A percentile compares a stretch with the other conserved stretches of the same genome.
phyloP scores from a whole-genome alignment of 306 rosid species.

The Leucaena leucocephala region DNA sequence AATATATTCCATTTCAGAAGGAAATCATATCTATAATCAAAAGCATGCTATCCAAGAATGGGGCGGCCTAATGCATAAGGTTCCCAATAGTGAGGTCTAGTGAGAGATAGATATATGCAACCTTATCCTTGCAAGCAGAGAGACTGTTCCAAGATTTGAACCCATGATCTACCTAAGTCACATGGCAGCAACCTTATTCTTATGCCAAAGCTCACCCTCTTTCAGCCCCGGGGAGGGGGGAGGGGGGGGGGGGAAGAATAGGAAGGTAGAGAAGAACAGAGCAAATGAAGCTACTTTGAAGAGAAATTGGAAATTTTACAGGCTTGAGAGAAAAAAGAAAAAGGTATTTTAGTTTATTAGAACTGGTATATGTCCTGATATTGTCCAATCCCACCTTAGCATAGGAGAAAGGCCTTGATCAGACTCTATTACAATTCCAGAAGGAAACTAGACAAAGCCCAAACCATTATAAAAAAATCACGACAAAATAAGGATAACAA shows the following conservation, averaged over 20 bases:
- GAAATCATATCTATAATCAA: neutral
- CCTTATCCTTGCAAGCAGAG: no score
- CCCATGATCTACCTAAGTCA: no score
- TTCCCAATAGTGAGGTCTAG: no score
- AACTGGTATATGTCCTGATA: neutral
- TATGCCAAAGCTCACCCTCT: no score
- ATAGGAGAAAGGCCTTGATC: neutral
- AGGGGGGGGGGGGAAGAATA: no score
- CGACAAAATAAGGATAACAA: neutral
- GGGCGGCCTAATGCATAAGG: no score
- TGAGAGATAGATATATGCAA: no score
- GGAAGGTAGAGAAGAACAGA: neutral
- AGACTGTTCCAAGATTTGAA: no score
- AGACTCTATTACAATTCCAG: conserved; percentile 1
- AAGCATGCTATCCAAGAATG: neutral
- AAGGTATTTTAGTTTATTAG: neutral
- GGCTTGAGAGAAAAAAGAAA: neutral
- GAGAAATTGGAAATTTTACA: neutral
- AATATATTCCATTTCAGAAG: conserved; percentile 11
- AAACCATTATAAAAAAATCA: conserved; percentile 18
- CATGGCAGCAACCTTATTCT: no score
- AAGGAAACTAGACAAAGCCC: neutral
- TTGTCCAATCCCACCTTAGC: neutral
- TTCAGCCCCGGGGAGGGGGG: no score
- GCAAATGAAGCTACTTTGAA: neutral